Base-by-base conservation (phyloP, 2,329 filamentous ascomycete species). In the Metarhizium anisopliae region DNA sequence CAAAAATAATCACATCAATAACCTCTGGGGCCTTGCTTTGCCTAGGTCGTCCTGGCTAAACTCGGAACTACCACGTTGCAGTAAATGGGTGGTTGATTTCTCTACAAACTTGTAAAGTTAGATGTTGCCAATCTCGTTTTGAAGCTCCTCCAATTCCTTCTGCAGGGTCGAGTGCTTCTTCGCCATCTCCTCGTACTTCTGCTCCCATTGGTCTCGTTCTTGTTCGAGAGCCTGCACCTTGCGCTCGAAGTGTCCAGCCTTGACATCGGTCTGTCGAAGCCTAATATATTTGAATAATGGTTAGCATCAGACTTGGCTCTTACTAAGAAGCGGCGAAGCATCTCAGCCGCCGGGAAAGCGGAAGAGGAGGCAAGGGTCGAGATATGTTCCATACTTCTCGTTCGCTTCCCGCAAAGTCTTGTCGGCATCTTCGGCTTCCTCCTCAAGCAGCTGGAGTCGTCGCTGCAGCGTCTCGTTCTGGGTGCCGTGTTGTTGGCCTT, bases 191-290 rank as follows among this genome's bases (percentile, higher is more conserved):
- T 97, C 94, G 78, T 95, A 97, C 81, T 99, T 97, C 75, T 81
- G 72, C 81, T 97, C 94, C 92, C 92, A 96, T 75, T 92, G 85
- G 75, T 96, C 91, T 68, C 90, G 88, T 72, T 92, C 84, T 69
- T 84, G 80, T 79, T 99, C 94, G 69, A 96, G 86, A 67, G 94
- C 93, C 76, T 96, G 90, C 66, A 97, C 94, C 82, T 97, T 97
- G 77, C 94, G 94, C 81, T 99, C 94, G 77, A 93, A 97, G 80
- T 99, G 93, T 68, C 93, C 94, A 69, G 93, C 92, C 83, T 97
- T 97, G 78, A 97, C 91, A 73, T 99, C 94, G 77, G 94, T 96
- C 80, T 96, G 92, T 74, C 94, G 92, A 70, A 97, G 90, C 79
- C 94, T 99, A 66, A 62, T 56, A 11, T 16, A 40, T 14, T 40